phyloP scores from a whole-genome alignment of 495 filamentous ascomycete species.

The Neurospora sp. region DNA sequence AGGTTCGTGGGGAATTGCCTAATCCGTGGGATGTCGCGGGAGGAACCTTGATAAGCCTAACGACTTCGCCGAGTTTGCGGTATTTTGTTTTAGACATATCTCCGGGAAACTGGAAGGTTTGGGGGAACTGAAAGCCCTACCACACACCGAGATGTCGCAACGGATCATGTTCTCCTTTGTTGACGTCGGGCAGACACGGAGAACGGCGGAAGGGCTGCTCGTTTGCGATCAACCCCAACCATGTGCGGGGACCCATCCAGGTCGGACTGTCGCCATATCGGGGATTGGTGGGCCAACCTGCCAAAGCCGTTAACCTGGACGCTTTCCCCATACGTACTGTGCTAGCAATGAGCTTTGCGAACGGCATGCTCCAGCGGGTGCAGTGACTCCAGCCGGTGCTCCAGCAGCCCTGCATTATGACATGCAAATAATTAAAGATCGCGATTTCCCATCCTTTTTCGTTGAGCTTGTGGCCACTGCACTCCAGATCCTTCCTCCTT shows the following conservation, averaged over 20 bases:
- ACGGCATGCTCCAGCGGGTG: neutral
- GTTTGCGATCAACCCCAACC: neutral
- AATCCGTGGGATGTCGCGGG: neutral
- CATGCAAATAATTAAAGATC: constrained; percentile 16
- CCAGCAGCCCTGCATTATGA: constrained; percentile 8
- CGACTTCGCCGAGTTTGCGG: neutral
- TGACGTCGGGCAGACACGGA: neutral
- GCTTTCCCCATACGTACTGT: neutral
- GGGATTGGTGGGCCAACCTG: neutral
- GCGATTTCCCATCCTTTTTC: constrained; percentile 7
- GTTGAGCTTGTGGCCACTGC: neutral
- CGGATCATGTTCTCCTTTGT: neutral
- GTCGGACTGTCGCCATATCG: neutral
- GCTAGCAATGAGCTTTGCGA: neutral
- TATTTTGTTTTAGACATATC: neutral
- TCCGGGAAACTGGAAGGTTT: neutral
- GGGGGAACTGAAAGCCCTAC: neutral
- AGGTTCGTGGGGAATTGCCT: neutral
- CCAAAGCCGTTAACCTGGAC: neutral
- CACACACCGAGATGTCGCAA: neutral
- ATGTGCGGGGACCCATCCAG: neutral
- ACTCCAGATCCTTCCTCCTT: neutral
- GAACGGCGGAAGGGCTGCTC: neutral
- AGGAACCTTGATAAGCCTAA: neutral
- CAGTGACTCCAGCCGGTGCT: neutral